Percentiles rank a stretch among this genome's conserved stretches.
phyloP scores from a whole-genome alignment of 768 basidiomycete species.

The Naganishia antarctica region DNA sequence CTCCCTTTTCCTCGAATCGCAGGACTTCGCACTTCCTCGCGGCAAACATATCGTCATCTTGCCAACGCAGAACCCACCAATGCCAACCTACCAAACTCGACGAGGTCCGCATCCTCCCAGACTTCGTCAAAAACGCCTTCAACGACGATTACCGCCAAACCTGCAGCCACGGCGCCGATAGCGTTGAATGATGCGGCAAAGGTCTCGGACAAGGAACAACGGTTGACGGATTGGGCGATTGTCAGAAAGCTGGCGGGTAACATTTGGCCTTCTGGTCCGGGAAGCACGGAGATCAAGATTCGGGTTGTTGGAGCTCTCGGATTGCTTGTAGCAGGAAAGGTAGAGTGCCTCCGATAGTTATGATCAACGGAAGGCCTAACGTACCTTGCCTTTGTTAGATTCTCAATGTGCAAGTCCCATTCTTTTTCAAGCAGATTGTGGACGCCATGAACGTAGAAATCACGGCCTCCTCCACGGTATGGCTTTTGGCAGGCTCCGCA shows the following conservation, averaged over 20 bases:
- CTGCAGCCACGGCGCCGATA: not conserved
- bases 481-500: constrained; percentile 83
- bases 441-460: constrained; percentile 83
- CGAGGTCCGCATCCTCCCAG: constrained; percentile 8
- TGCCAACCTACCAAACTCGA: not conserved
- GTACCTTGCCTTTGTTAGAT: constrained; percentile 56
- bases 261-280: constrained; percentile 74
- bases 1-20: not conserved
- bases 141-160: not conserved
- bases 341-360: too few species aligned
- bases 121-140: not conserved
- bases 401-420: constrained; percentile 95
- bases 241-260: constrained; percentile 75
- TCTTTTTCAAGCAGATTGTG: constrained; percentile 86
- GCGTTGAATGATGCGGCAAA: constrained; percentile 23
- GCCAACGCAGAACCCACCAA: constrained; percentile 2
- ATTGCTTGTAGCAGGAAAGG: constrained; percentile 79
- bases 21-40: not conserved
- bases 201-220: constrained; percentile 53
- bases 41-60: not conserved
- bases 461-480: constrained; percentile 68
- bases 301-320: constrained; percentile 77
- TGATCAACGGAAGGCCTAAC: too few species aligned
- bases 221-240: constrained; percentile 79
- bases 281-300: constrained; percentile 63